These are phyloP conservation scores for Aspergillus heteromorphus DNA, from an alignment of 495 filamentous ascomycete species.

Conservation along the genomic window DNA sequence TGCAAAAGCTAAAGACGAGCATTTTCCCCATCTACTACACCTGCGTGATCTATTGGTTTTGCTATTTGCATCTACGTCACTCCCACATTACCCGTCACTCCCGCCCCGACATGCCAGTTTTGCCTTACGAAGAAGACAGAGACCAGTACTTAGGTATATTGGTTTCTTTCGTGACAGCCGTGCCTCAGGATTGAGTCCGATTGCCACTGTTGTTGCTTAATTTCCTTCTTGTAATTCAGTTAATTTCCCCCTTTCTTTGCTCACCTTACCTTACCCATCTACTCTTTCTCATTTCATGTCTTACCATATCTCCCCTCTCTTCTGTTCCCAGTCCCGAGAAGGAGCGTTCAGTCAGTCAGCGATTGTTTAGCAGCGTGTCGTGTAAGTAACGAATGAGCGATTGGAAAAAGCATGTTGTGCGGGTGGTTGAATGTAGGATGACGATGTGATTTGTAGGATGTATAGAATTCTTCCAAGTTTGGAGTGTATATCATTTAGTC, in stretches of 20 bases:
- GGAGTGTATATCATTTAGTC: no score
- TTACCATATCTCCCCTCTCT: neutral
- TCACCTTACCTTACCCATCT: slow-evolving; percentile 1
- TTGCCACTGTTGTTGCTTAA: neutral
- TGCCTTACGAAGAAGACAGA: neutral
- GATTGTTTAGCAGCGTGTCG: slow-evolving; percentile 8
- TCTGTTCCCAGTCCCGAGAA: slow-evolving; percentile 1
- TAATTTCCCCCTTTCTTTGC: neutral
- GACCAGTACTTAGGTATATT: slow-evolving; percentile 2
- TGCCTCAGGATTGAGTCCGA: neutral
- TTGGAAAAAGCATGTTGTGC: no score
- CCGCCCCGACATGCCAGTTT: neutral
- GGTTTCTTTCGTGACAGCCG: neutral
- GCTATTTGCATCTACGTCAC: slow-evolving; percentile 4
- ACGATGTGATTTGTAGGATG: no score
- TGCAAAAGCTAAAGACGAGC: slow-evolving; percentile 11
- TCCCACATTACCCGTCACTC: neutral
- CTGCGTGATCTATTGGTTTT: slow-evolving; percentile 1
- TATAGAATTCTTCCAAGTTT: no score
- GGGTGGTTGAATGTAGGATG: no score
- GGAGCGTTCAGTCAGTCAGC: slow-evolving; percentile 15
- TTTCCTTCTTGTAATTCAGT: slow-evolving; percentile 15
- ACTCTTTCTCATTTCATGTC: slow-evolving; percentile 1
- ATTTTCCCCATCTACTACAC: slow-evolving; percentile 8
- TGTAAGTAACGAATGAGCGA: slow-evolving; percentile 16